phyloP scores from a whole-genome alignment of 192 early-diverging fungal genomes.

The Phycomyces nitens region DNA sequence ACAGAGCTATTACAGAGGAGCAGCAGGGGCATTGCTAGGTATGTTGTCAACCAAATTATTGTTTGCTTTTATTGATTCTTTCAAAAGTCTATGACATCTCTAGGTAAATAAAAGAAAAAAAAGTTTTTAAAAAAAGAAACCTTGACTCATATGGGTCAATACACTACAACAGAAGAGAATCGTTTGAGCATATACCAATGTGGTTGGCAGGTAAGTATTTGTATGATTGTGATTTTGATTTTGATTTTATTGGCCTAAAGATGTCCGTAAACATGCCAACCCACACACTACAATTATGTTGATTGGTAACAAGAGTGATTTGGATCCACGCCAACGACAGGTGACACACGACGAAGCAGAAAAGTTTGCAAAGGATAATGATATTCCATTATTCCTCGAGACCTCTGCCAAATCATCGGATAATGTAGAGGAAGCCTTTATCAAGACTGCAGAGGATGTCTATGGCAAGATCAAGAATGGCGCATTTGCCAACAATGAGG shows the following conservation, averaged over 20 bases:
- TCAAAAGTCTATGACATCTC: constrained; percentile 80
- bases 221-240: background rate
- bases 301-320: constrained; percentile 90
- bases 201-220: constrained; percentile 62
- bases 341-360: constrained; percentile 86
- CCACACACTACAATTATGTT: constrained; percentile 86
- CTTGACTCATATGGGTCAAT: too few species aligned
- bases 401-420: constrained; percentile 86
- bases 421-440: constrained; percentile 82
- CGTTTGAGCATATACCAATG: constrained; percentile 70
- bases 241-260: constrained; percentile 22
- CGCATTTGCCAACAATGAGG: constrained; percentile 70
- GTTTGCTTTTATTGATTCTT: too few species aligned
- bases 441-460: constrained; percentile 75
- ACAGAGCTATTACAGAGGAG: constrained; percentile 79
- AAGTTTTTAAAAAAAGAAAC: too few species aligned
- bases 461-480: constrained; percentile 78
- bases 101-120: constrained; percentile 43
- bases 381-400: constrained; percentile 80
- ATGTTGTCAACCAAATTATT: too few species aligned
- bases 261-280: constrained; percentile 86
- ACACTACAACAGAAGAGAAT: constrained; percentile 46
- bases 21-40: constrained; percentile 72
- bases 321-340: constrained; percentile 67
- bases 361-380: constrained; percentile 81